phyloP scores from a whole-genome alignment of 2,329 filamentous ascomycete genomes.

The Bipolaris gigantea region DNA sequence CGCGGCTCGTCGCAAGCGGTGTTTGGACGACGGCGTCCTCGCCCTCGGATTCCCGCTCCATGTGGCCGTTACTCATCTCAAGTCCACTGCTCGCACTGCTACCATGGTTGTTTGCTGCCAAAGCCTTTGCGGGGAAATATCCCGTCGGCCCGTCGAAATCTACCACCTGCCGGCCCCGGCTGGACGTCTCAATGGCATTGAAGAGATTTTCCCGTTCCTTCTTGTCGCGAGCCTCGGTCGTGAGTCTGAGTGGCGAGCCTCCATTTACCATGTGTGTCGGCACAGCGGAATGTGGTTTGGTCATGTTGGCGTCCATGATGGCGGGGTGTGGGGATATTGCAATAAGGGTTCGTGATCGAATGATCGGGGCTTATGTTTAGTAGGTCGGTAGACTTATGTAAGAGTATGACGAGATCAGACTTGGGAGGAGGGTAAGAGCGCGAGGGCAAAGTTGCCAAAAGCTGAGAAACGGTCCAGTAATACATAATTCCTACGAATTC shows the following conservation, averaged over 20 bases:
- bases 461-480: slow-evolving; percentile 12
- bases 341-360: background rate
- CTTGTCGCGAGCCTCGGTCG: slow-evolving; percentile 51
- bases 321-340: background rate
- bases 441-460: slow-evolving; percentile 17
- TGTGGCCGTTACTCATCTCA: slow-evolving; percentile 28
- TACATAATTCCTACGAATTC: slow-evolving; percentile 19
- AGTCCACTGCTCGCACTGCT: slow-evolving; percentile 18
- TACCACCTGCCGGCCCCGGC: slow-evolving; percentile 52
- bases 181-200: slow-evolving; percentile 62
- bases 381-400: slow-evolving; percentile 1
- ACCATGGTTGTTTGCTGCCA: slow-evolving; percentile 17
- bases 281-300: slow-evolving; percentile 55
- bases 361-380: background rate
- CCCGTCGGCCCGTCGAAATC: slow-evolving; percentile 46
- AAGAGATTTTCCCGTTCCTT: slow-evolving; percentile 60
- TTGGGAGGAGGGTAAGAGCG: background rate
- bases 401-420: background rate
- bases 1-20: slow-evolving; percentile 56
- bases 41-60: slow-evolving; percentile 54
- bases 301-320: slow-evolving; percentile 48
- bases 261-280: slow-evolving; percentile 62
- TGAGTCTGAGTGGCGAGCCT: slow-evolving; percentile 53
- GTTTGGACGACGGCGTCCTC: slow-evolving; percentile 56
- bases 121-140: slow-evolving; percentile 32